Evolutionary conservation across 768 basidiomycete genomes (phyloP).

Genomic region (Sarcodon aspratus): DNA sequence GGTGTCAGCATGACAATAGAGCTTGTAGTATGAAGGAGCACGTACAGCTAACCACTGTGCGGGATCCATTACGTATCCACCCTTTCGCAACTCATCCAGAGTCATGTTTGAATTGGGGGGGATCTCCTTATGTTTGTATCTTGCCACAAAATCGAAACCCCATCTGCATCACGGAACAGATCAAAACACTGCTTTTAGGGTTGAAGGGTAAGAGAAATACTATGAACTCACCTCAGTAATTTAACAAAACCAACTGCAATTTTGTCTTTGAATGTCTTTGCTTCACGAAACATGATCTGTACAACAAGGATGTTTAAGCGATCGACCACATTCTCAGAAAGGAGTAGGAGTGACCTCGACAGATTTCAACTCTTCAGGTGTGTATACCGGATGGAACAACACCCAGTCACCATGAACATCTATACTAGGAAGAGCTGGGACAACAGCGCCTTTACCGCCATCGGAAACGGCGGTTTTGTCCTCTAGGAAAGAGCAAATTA

Average conservation of each 20-base stretch:
- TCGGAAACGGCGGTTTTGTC: not conserved
- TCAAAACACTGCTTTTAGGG: conserved; percentile 1
- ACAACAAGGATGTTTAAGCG: conserved; percentile 3
- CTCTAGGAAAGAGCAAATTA: not conserved
- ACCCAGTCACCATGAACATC: conserved; percentile 66
- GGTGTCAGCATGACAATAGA: conserved; percentile 17
- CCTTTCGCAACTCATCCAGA: conserved; percentile 59
- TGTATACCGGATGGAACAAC: conserved; percentile 88
- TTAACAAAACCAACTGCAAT: conserved; percentile 55
- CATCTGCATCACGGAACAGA: conserved; percentile 23
- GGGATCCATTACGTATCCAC: conserved; percentile 65
- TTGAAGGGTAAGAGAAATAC: conserved; percentile 3
- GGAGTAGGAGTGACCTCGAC: conserved; percentile 40
- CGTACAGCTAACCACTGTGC: conserved; percentile 67
- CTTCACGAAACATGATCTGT: conserved; percentile 60
- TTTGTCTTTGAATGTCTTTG: conserved; percentile 62
- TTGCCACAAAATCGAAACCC: conserved; percentile 75
- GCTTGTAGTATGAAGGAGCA: conserved; percentile 1
- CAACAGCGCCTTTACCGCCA: not conserved
- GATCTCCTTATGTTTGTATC: conserved; percentile 69
- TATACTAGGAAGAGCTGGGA: conserved; percentile 9
- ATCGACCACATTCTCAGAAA: not conserved
- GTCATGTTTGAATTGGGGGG: conserved; percentile 54
- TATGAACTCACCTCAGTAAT: conserved; percentile 29
- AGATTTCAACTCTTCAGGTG: conserved; percentile 55